Base-by-base conservation (phyloP, 495 filamentous ascomycete species). In the Sordaria brevicollis region DNA sequence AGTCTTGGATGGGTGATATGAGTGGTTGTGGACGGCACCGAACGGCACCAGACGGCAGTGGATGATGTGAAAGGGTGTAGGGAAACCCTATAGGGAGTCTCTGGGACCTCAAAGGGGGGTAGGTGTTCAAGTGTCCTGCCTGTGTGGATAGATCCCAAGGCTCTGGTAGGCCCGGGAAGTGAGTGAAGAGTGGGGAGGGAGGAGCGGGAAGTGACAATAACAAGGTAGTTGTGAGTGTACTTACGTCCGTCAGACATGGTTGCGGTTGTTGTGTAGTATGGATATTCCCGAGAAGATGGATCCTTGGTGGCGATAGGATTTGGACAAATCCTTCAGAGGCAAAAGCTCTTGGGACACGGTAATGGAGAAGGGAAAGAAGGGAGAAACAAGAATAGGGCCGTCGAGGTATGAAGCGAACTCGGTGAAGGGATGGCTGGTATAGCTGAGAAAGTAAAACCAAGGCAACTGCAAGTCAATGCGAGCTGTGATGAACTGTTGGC, bases 181-280 rank as follows among this genome's bases (percentile, higher is more conserved):
- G 38, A 65, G 31, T 33, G 5, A 49, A n/a, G 19, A 37, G 65
- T 29, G 21, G 49, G 35, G 68, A 69, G 49, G 15, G 43, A 33
- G 35, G 65, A 34, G 21, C 9, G 36, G 62, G 62, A 25, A 10
- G 35, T 38, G 39, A 33, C 25, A 31, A 8, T 29, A 6, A 33
- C 49, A 36, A 49, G 38, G 67, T n/a, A n/a, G n/a, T n/a, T n/a
- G n/a, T n/a, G n/a, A n/a, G n/a, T n/a, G n/a, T 37, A 79, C 77
- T 35, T 77, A 79, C 77, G 74, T 74, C 77, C 77, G 72, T 79
- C 77, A 37, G 76, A 65, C 77, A 79, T 79, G 29, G 66, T 75
- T 43, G 54, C 69, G 71, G 39, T 49, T 57, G 29, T 41, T 62
- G 19, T 57, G 33, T n/a, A n/a, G 11, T 57, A 49, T 21, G 11